A percentile compares a stretch with the other conserved stretches of the same genome.
Conservation (phyloP, 331 rosid genomes). For the Acacia pycnantha region DNA sequence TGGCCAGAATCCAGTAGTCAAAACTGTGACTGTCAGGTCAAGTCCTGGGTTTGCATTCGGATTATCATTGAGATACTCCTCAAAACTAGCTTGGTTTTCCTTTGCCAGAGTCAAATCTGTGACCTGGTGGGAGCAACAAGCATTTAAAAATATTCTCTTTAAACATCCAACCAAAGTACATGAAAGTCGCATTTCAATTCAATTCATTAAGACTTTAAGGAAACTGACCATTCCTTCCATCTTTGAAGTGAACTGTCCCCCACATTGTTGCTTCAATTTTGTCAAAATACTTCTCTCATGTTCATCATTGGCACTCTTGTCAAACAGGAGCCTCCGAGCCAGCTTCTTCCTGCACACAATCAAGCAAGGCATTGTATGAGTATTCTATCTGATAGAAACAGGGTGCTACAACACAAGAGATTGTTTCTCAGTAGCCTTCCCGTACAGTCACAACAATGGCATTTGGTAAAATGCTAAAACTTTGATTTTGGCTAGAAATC, state of each 20-base stretch:
- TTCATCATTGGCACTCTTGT: conserved; percentile 97
- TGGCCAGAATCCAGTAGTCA: conserved; percentile 99
- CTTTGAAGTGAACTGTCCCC: conserved; percentile 94
- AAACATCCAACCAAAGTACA: conserved; percentile 11
- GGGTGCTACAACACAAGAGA: conserved; percentile 12
- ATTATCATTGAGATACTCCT: conserved; percentile 76
- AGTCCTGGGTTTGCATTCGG: conserved; percentile 75
- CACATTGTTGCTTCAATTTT: conserved; percentile 93
- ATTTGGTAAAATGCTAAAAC: not conserved
- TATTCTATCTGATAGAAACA: conserved; percentile 3
- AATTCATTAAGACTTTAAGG: conserved; percentile 8
- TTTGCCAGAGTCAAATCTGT: conserved; percentile 94
- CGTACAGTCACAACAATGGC: not conserved
- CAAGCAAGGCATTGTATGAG: conserved; percentile 22
- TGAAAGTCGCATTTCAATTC: not conserved
- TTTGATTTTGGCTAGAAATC: not conserved
- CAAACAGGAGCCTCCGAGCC: conserved; percentile 95
- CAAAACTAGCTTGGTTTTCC: conserved; percentile 89
- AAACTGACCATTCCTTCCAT: conserved; percentile 96
- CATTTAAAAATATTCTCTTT: conserved; percentile 22
- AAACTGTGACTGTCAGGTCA: conserved; percentile 90
- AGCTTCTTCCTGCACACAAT: conserved; percentile 84
- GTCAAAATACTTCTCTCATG: conserved; percentile 96
- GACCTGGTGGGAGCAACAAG: conserved; percentile 48
- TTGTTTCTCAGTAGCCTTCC: not conserved